Base-by-base conservation (phyloP, 148 eudicot species). In the Rhododendron ferrugineum region DNA sequence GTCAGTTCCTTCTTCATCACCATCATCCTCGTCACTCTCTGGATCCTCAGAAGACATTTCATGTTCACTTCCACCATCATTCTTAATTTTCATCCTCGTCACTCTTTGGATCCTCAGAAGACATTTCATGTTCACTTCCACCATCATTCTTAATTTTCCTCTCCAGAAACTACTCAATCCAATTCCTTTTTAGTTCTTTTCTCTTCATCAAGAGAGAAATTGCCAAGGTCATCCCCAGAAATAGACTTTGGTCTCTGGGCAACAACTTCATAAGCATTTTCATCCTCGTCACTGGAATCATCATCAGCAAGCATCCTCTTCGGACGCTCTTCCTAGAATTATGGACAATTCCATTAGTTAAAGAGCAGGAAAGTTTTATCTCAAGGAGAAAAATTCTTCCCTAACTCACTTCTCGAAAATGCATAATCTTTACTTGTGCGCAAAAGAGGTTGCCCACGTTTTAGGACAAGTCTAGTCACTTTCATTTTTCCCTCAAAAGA, bases 181-280 rank as follows among this genome's bases (percentile, higher is more conserved):
- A 97, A 15, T 89, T 90, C 89, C 86, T 90, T 84, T 84, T 90
- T 92, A 70, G 81, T 90, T 75, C 44, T 85, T 80, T 88, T 84
- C 47, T 89, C 90, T 79, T 89, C 94, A 79, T 92, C 95, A 84
- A 81, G 86, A 83, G 93, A 89, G 87, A 97, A 95, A 85, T 97
- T 98, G 54, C 98, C 99, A 86, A 97, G 99, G 88, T 97, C 99
- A 88, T 97, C 99, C 64, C 99, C 99, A 88, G 99, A 97, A 83
- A 97, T 84, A 88, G 95, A 92, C 80, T 86, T 94, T 60, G 81
- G 83, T 74, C 58, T 86, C 84, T 88, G 85, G 52, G 86, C 81
- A 86, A 88, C 81, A 86, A 88, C 92, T 81, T 88, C 91, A 62
- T 84, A 77, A 85, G 83, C 91, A 84, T 89, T 87, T 77, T 62